Base-by-base conservation (phyloP, 176 grass and related monocot genomes). In the Paspalum vaginatum region DNA sequence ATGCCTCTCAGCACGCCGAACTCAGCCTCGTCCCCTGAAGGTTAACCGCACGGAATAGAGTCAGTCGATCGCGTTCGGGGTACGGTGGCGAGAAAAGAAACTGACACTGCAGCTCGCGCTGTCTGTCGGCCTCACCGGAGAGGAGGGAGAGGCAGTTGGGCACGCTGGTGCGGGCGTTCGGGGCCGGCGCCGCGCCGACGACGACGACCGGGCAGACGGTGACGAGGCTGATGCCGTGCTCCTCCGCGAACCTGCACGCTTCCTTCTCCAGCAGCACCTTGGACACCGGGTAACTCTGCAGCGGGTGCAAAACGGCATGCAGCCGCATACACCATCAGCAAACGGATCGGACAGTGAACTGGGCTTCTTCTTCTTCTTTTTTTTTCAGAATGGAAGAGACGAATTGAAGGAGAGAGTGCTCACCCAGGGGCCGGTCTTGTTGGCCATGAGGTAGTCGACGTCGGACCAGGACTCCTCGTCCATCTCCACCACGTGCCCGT, bases 381-480 rank as follows among this genome's bases (percentile, higher is more conserved):
- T 1, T 32, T 32, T 32, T 32, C 32, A 43, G 5, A 8, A 8
- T 43, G 5, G 42, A 5, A 43, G 0, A 43, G 42, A 8, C 42
- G 42, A 5, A 8, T 32, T 32, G 32, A 32, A 32, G n/a, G n/a
- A n/a, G 32, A 32, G 8, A 0, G 42, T 6, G 8, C 42, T 5
- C 8, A 43, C 42, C 42, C 42, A 43, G 42, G 42, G 8, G 5
- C 8, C 42, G 4, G 88, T 39, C 39, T 84, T 88, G 10, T 72
- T 10, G 20, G 76, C 27, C 40, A 2, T 79, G 6, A 94, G 68
- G 57, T 55, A 83, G 4, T 82, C 80, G 8, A 91, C 44, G 57
- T 94, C 84, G 1, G 92, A 91, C 92, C 92, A 94, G 2, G 83
- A 69, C 1, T 79, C 80, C 82, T 93, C 91, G 10, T 93, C 87